These are phyloP conservation scores for Myxozyma kluyveri DNA, from an alignment of 805 yeast species.

Conservation along the genomic window DNA sequence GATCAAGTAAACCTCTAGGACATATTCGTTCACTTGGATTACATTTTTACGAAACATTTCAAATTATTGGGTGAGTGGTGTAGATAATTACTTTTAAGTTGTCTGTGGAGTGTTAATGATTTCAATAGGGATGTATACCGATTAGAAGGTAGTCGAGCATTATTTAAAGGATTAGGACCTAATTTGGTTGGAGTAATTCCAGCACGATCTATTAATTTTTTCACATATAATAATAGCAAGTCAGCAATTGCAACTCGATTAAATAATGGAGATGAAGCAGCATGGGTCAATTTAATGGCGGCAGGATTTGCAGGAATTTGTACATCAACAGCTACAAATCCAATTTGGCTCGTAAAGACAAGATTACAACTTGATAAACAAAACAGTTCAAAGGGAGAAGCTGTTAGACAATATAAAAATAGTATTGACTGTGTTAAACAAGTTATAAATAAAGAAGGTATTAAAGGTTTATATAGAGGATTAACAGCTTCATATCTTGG, in stretches of 20 bases:
- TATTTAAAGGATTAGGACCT: conserved; percentile 95
- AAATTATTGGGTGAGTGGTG: conserved; percentile 48
- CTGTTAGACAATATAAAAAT: conserved; percentile 63
- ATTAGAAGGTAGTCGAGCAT: conserved; percentile 78
- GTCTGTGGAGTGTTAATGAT: neutral
- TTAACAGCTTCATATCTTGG: conserved; percentile 92
- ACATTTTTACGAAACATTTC: conserved; percentile 81
- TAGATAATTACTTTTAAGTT: neutral
- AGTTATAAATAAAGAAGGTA: conserved; percentile 73
- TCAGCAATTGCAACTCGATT: conserved; percentile 64
- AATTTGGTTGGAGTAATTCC: conserved; percentile 97
- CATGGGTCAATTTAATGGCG: conserved; percentile 80
- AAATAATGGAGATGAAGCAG: conserved; percentile 71
- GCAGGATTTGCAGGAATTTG: conserved; percentile 92
- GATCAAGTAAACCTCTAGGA: conserved; percentile 17
- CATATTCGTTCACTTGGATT: conserved; percentile 49
- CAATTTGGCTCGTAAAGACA: conserved; percentile 96
- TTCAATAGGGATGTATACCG: conserved; percentile 53
- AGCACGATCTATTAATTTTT: conserved; percentile 92
- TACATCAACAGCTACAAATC: conserved; percentile 94
- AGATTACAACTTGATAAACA: conserved; percentile 87
- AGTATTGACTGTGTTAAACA: conserved; percentile 79
- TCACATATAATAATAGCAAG: conserved; percentile 93
- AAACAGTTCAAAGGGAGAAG: conserved; percentile 38
- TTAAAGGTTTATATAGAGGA: conserved; percentile 81